phyloP scores from a whole-genome alignment of 2,329 filamentous ascomycete genomes.

The Fusarium agapanthi region DNA sequence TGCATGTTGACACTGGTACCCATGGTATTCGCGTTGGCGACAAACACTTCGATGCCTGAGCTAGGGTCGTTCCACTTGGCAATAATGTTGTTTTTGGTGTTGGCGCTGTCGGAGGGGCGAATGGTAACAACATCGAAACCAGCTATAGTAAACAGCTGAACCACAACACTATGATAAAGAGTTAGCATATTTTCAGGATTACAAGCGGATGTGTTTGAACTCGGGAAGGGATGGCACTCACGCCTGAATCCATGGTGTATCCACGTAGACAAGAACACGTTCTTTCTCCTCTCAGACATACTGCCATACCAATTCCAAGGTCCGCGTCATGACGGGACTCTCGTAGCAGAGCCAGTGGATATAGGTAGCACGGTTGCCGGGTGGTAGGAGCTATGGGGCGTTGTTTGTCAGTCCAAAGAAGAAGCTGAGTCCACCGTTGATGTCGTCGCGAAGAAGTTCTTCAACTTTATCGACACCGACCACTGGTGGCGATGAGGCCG shows the following conservation, averaged over 20 bases:
- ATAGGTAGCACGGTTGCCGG: background rate
- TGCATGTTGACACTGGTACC: background rate
- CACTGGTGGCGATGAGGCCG: rapidly evolving
- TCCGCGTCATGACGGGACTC: background rate
- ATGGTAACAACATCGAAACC: background rate
- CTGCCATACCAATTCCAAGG: background rate
- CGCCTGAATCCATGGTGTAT: too few relatives aligned
- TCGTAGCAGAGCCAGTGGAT: background rate
- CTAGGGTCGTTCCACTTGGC: background rate
- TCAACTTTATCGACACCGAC: background rate
- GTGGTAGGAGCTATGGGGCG: background rate
- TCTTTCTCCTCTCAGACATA: too few relatives aligned
- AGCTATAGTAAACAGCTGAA: background rate
- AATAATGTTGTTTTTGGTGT: background rate
- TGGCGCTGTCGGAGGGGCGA: background rate
- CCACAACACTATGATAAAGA: too few relatives aligned
- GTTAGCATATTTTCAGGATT: too few relatives aligned
- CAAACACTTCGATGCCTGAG: background rate
- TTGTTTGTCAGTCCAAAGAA: background rate
- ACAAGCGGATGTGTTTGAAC: too few relatives aligned
- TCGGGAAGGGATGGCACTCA: too few relatives aligned
- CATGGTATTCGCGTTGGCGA: background rate
- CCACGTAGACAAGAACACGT: too few relatives aligned
- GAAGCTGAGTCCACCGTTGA: background rate
- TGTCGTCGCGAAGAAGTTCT: background rate